Conservation (phyloP, 2,329 filamentous ascomycete species). For the Raffaelea arxii region DNA sequence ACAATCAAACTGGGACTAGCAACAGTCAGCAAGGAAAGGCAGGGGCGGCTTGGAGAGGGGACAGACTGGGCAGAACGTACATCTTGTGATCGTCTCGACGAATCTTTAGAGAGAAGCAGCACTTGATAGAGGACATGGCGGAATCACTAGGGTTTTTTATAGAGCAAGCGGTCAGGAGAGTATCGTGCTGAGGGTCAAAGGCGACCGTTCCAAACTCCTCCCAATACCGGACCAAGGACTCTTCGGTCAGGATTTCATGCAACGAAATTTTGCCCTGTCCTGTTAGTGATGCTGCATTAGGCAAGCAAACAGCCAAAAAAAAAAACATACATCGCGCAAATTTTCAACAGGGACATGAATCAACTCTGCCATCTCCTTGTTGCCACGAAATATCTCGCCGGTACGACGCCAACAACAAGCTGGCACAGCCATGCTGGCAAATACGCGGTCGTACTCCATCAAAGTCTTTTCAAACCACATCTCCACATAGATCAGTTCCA, state of each 20-base stretch:
- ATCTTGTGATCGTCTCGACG: constrained; percentile 91
- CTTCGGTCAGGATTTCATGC: constrained; percentile 92
- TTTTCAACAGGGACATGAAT: constrained; percentile 88
- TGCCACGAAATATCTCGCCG: constrained; percentile 93
- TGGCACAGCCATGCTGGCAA: constrained; percentile 97
- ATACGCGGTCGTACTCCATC: constrained; percentile 97
- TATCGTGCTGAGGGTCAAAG: constrained; percentile 89
- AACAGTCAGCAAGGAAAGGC: constrained; percentile 20
- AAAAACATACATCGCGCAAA: constrained; percentile 62
- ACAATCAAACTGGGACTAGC: constrained; percentile 83
- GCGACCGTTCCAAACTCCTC: constrained; percentile 98
- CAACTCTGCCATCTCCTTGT: constrained; percentile 97
- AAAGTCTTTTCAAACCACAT: constrained; percentile 98
- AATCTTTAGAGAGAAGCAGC: constrained; percentile 97
- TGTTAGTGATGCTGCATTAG: constrained; percentile 3
- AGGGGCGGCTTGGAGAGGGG: not conserved
- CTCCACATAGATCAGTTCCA: constrained; percentile 89
- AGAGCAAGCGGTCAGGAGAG: constrained; percentile 85
- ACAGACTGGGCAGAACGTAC: constrained; percentile 43
- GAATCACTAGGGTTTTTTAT: constrained; percentile 70
- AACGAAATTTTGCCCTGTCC: constrained; percentile 83
- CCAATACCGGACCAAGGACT: constrained; percentile 94
- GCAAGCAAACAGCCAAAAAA: not conserved
- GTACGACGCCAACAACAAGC: constrained; percentile 96
- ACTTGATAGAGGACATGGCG: constrained; percentile 67